Evolutionary conservation across 768 basidiomycete species (phyloP).

Genomic region (Xerocomellus amylosporus): DNA sequence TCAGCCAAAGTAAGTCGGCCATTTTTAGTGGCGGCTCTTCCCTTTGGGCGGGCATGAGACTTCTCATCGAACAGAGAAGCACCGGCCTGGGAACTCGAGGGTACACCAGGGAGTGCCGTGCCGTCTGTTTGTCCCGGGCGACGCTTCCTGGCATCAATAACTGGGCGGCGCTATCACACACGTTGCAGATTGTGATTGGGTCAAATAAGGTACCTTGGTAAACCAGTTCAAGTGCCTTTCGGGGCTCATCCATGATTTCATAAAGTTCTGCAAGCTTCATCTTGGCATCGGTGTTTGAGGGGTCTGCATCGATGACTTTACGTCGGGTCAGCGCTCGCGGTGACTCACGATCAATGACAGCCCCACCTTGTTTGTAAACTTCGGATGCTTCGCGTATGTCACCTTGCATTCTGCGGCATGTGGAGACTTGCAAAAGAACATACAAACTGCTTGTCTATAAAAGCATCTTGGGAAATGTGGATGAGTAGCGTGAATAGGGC

Average conservation of each 20-base stretch:
- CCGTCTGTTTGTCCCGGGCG: slow-evolving; percentile 31
- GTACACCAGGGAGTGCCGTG: slow-evolving; percentile 8
- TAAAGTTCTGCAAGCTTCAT: slow-evolving; percentile 89
- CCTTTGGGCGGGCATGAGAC: slow-evolving; percentile 36
- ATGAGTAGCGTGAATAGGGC: slow-evolving; percentile 21
- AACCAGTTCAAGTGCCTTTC: slow-evolving; percentile 72
- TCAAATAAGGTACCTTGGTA: slow-evolving; percentile 50
- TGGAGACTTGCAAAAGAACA: slow-evolving; percentile 72
- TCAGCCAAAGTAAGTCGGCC: slow-evolving; percentile 57
- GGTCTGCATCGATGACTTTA: slow-evolving; percentile 71
- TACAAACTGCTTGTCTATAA: slow-evolving; percentile 72
- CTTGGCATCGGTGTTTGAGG: slow-evolving; percentile 75
- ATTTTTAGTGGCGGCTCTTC: slow-evolving; percentile 15
- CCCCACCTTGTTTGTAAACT: slow-evolving; percentile 76
- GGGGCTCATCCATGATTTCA: slow-evolving; percentile 76
- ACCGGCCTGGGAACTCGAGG: slow-evolving; percentile 21
- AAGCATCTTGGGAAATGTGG: neutral
- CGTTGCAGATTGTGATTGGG: slow-evolving; percentile 48
- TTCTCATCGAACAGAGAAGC: slow-evolving; percentile 69
- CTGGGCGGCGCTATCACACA: slow-evolving; percentile 47
- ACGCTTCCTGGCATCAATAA: slow-evolving; percentile 61
- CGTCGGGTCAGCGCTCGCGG: slow-evolving; percentile 17
- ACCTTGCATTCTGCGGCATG: slow-evolving; percentile 75
- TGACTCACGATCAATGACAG: neutral
- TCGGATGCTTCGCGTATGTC: slow-evolving; percentile 75